Evolutionary conservation across 2,329 filamentous ascomycete species (phyloP).

Genomic region (Scedosporium boydii): DNA sequence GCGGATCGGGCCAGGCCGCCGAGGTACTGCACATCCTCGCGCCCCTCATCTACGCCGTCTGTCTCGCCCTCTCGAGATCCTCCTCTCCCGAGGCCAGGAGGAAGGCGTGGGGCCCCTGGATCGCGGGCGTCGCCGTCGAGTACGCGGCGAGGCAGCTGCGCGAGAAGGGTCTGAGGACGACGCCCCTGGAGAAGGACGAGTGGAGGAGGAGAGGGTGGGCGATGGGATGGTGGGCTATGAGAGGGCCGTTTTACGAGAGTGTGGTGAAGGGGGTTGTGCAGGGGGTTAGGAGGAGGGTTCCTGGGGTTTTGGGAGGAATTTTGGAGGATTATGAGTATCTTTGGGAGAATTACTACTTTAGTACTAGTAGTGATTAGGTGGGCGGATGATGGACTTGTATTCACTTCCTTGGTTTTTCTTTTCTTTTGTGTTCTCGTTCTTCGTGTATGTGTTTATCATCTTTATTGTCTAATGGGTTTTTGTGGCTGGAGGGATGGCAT

Average conservation of each 20-base stretch:
- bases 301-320: slow-evolving; percentile 74
- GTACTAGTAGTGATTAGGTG: slow-evolving; percentile 34
- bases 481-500: too few species aligned
- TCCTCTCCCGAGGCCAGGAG: slow-evolving; percentile 25
- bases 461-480: neutral
- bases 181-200: slow-evolving; percentile 82
- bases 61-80: slow-evolving; percentile 36
- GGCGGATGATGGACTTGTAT: neutral
- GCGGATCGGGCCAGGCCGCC: slow-evolving; percentile 64
- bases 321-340: slow-evolving; percentile 95
- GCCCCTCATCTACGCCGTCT: slow-evolving; percentile 76
- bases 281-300: slow-evolving; percentile 65
- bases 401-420: slow-evolving; percentile 8
- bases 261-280: slow-evolving; percentile 68
- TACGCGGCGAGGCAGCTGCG: slow-evolving; percentile 78
- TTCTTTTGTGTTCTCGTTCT: neutral
- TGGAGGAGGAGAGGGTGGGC: slow-evolving; percentile 80
- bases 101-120: slow-evolving; percentile 84
- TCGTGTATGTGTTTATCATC: neutral
- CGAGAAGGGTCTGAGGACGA: slow-evolving; percentile 68
- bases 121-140: slow-evolving; percentile 76
- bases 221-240: slow-evolving; percentile 92
- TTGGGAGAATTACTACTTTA: slow-evolving; percentile 97
- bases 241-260: slow-evolving; percentile 93
- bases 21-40: slow-evolving; percentile 89